phyloP scores from a whole-genome alignment of 176 grass and related monocot genomes.

The Musa acuminata region DNA sequence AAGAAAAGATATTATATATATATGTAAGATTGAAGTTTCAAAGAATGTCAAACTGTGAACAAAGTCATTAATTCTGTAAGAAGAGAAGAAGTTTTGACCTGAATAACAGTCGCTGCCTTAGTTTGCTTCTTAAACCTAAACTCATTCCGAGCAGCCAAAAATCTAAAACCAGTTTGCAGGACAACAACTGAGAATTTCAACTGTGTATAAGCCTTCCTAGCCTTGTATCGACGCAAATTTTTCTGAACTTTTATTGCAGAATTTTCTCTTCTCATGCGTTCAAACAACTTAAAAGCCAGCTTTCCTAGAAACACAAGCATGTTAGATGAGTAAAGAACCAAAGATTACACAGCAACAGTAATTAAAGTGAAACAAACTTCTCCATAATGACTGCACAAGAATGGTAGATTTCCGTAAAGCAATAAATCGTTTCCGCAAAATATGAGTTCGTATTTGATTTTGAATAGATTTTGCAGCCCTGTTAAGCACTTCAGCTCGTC shows the following conservation, averaged over 20 bases:
- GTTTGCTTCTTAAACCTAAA: slow-evolving; percentile 72
- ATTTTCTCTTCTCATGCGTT: slow-evolving; percentile 59
- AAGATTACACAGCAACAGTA: neutral
- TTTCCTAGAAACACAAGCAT: slow-evolving; percentile 48
- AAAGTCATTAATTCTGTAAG: slow-evolving; percentile 2
- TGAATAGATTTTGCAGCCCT: slow-evolving; percentile 86
- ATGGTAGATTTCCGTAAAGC: slow-evolving; percentile 67
- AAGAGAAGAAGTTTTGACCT: slow-evolving; percentile 40
- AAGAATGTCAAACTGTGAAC: neutral
- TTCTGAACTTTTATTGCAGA: slow-evolving; percentile 92
- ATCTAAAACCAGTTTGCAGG: slow-evolving; percentile 78
- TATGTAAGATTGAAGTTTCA: slow-evolving; percentile 14
- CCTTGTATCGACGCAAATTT: slow-evolving; percentile 54
- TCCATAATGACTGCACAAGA: slow-evolving; percentile 79
- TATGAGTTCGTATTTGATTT: slow-evolving; percentile 82
- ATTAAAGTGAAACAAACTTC: slow-evolving; percentile 42
- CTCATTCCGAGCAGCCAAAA: slow-evolving; percentile 71
- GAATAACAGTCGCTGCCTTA: slow-evolving; percentile 62
- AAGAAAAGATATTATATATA: slow-evolving; percentile 17
- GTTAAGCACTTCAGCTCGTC: slow-evolving; percentile 92
- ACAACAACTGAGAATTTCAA: slow-evolving; percentile 55
- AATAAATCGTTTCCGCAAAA: slow-evolving; percentile 82
- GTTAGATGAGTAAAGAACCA: neutral
- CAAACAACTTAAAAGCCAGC: slow-evolving; percentile 81
- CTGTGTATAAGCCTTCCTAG: slow-evolving; percentile 63